Evolutionary conservation across 2,329 filamentous ascomycete species (phyloP).

Genomic region (Hirsutella minnesotensis): DNA sequence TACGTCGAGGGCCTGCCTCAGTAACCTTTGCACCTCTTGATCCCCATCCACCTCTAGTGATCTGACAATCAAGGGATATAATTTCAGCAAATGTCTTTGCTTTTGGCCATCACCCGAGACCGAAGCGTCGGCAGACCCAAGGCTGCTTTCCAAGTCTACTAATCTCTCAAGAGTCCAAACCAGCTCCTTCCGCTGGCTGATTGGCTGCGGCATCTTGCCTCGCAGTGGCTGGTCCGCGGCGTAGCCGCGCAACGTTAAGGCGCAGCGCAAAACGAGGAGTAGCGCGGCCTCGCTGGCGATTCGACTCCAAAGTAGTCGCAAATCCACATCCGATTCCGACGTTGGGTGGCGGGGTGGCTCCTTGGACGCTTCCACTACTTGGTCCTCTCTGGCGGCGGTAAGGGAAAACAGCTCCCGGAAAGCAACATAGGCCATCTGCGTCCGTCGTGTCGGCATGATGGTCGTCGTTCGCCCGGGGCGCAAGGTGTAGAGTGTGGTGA

Average conservation of each 20-base stretch:
- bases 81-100: constrained; percentile 64
- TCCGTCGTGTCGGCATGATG: constrained; percentile 50
- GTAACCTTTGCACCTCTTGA: constrained; percentile 42
- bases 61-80: constrained; percentile 68
- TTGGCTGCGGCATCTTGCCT: constrained; percentile 78
- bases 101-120: constrained; percentile 39
- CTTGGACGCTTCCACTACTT: neutral
- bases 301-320: constrained; percentile 31
- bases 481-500: constrained; percentile 47
- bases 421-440: constrained; percentile 67
- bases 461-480: constrained; percentile 64
- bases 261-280: constrained; percentile 71
- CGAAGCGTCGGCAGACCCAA: constrained; percentile 51
- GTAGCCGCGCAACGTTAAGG: constrained; percentile 70
- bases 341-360: neutral
- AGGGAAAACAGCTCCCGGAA: constrained; percentile 68
- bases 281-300: constrained; percentile 69
- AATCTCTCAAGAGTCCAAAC: constrained; percentile 57
- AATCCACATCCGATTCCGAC: neutral
- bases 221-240: constrained; percentile 85
- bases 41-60: constrained; percentile 49
- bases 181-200: constrained; percentile 69
- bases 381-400: constrained; percentile 29
- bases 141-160: constrained; percentile 55
- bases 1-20: constrained; percentile 49